Evolutionary conservation across 2,329 filamentous ascomycete genomes (phyloP).

Genomic region (Septoria linicola): DNA sequence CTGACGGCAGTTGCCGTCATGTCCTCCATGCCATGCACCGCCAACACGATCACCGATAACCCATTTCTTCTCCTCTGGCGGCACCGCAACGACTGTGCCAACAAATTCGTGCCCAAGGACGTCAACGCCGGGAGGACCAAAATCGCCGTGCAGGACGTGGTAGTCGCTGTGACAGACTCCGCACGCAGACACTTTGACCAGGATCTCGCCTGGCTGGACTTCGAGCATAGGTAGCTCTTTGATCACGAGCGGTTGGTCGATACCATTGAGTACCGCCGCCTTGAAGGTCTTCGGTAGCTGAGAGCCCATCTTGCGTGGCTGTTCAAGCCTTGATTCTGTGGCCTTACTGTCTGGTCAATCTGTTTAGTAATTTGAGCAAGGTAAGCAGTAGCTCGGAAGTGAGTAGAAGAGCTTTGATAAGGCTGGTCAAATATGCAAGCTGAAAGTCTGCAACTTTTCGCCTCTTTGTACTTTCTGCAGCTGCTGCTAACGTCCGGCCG

Average conservation of each 20-base stretch:
- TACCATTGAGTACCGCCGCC: constrained; percentile 60
- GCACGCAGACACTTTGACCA: constrained; percentile 70
- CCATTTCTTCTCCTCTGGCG: constrained; percentile 57
- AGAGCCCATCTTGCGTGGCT: constrained; percentile 14
- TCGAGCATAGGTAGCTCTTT: constrained; percentile 59
- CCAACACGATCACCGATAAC: constrained; percentile 66
- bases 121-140: constrained; percentile 48
- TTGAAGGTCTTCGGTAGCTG: constrained; percentile 62
- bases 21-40: constrained; percentile 67
- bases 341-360: no score
- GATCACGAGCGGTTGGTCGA: constrained; percentile 55
- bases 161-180: constrained; percentile 69
- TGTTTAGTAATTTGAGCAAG: no score
- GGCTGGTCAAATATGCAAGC: no score
- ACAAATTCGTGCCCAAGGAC: constrained; percentile 66
- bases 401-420: no score
- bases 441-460: constrained; percentile 20
- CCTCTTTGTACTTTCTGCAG: no score
- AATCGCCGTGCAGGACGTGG: constrained; percentile 54
- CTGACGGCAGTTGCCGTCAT: constrained; percentile 60
- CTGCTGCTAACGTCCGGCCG: no score
- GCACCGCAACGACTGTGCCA: constrained; percentile 61
- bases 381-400: no score
- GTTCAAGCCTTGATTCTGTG: no score
- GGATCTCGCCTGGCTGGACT: constrained; percentile 59